These are phyloP conservation scores for Cerrena zonata DNA, from an alignment of 1,284 basidiomycete species.

Conservation along the genomic window DNA sequence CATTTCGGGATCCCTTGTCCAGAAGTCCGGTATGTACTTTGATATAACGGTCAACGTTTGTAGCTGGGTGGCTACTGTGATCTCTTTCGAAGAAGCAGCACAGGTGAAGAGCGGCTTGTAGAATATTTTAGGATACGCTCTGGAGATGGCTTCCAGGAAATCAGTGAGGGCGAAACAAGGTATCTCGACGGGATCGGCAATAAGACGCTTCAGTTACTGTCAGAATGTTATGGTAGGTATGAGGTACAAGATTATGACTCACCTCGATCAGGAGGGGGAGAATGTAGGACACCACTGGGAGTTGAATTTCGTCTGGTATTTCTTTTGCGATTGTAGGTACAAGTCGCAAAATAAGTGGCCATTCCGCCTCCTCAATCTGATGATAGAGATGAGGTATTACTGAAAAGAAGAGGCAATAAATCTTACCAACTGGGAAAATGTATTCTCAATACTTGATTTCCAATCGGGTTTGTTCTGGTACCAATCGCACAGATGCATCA, in stretches of 20 bases:
- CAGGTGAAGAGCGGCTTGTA: slow-evolving; percentile 73
- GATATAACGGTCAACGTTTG: slow-evolving; percentile 47
- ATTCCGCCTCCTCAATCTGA: slow-evolving; percentile 39
- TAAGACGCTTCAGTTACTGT: slow-evolving; percentile 33
- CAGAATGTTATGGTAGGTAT: slow-evolving; percentile 15
- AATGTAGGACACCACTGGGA: slow-evolving; percentile 22
- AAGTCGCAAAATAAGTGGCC: slow-evolving; percentile 36
- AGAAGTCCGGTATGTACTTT: slow-evolving; percentile 55
- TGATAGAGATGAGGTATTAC: slow-evolving; percentile 1
- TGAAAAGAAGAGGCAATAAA: neutral
- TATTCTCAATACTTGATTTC: slow-evolving; percentile 38
- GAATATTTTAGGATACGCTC: slow-evolving; percentile 57
- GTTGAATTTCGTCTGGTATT: slow-evolving; percentile 42
- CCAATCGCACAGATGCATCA: slow-evolving; percentile 38
- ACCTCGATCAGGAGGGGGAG: slow-evolving; percentile 55
- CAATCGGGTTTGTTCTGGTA: slow-evolving; percentile 34
- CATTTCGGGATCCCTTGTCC: slow-evolving; percentile 74
- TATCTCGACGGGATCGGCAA: slow-evolving; percentile 42
- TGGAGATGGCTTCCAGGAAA: slow-evolving; percentile 47
- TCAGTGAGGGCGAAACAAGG: slow-evolving; percentile 41
- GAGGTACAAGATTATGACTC: slow-evolving; percentile 18
- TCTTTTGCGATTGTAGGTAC: slow-evolving; percentile 36
- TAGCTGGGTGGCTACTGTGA: slow-evolving; percentile 54
- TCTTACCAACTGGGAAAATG: slow-evolving; percentile 38
- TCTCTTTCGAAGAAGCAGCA: slow-evolving; percentile 56